Base-by-base conservation (phyloP, 1,139 yeast species). In the Pichia sp. region DNA sequence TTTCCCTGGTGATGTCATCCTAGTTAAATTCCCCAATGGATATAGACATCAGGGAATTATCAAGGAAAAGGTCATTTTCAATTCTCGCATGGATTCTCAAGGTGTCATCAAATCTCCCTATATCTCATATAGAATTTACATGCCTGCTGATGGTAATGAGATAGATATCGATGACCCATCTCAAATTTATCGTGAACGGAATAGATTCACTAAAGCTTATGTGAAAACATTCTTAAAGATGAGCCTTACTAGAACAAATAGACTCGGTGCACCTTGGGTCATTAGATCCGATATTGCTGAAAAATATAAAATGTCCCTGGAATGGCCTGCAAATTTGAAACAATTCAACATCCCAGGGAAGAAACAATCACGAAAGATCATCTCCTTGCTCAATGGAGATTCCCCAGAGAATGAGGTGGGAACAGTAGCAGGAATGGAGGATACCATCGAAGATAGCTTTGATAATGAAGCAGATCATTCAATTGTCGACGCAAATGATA, bases 241-340 rank as follows among this genome's bases (percentile, higher is more conserved):
- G 49, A 77, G 95, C 6, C 76, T 91, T 49, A 70, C 85, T 4
- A 72, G 96, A 48, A 85, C 91, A 5, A 72, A 80, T 40, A 83
- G 83, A 66, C 70, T 81, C 30, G 96, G 97, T 2, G 94, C 97
- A 3, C 97, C 98, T 1, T 91, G 97, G 97, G 78, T 91, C 15
- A 94, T 91, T n/a, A 83, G 82, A 55, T 77, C 74, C 23, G 77
- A 79, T 48, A 86, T 75, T 55, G 83, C 83, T 2, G 66, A 64
- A 41, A 69, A 68, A 45, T 77, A 74, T 52, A 62, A 80, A 48
- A 77, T 77, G 10, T 70, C 80, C 11, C 65, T 69, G 30, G 75
- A 67, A 31, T 72, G 69, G 49, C 85, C 85, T 1, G 67, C 69
- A 37, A 50, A 48, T 50, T 53, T 48, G 50, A 60, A 48, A 39